Percentiles rank a stretch among this genome's conserved stretches.
phyloP scores from a whole-genome alignment of 2,329 filamentous ascomycete genomes.

The Pseudocercospora musae region DNA sequence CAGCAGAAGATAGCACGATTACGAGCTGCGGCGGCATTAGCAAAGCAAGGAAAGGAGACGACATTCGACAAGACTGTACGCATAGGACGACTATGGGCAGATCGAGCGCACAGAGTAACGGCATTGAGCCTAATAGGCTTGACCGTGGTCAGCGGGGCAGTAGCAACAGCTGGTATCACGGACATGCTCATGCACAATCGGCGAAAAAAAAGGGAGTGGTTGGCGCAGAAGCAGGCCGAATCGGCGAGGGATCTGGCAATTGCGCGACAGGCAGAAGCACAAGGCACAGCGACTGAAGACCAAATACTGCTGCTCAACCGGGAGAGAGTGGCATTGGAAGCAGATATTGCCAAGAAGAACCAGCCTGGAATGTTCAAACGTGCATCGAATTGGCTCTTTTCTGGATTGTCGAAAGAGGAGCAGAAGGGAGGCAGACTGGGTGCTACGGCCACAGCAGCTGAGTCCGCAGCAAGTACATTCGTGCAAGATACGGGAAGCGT shows the following conservation, averaged over 20 bases:
- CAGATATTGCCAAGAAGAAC: slow-evolving; percentile 42
- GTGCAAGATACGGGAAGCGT: slow-evolving; percentile 27
- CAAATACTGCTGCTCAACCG: slow-evolving; percentile 51
- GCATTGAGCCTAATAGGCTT: slow-evolving; percentile 59
- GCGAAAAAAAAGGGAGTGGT: slow-evolving; percentile 60
- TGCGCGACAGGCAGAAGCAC: slow-evolving; percentile 43
- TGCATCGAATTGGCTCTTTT: slow-evolving; percentile 34
- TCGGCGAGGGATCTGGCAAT: slow-evolving; percentile 42
- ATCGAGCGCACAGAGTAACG: slow-evolving; percentile 59
- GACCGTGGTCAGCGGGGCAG: slow-evolving; percentile 58
- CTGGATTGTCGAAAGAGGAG: slow-evolving; percentile 37
- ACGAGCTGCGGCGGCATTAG: slow-evolving; percentile 47
- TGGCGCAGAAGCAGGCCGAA: slow-evolving; percentile 51
- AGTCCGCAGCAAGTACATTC: slow-evolving; percentile 8
- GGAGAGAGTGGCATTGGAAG: slow-evolving; percentile 62
- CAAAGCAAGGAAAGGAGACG: slow-evolving; percentile 50
- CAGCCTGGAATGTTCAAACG: slow-evolving; percentile 37
- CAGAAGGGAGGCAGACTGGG: slow-evolving; percentile 37
- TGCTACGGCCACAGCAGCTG: slow-evolving; percentile 20
- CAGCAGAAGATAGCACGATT: slow-evolving; percentile 54
- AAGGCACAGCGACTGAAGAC: slow-evolving; percentile 48
- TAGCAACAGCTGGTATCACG: slow-evolving; percentile 62
- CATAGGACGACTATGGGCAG: slow-evolving; percentile 55
- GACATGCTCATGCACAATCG: slow-evolving; percentile 68
- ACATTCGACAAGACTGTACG: slow-evolving; percentile 54